These are phyloP conservation scores for Globisporangium spiculum DNA, from an alignment of 352 stramenopile genomes.

Conservation along the genomic window DNA sequence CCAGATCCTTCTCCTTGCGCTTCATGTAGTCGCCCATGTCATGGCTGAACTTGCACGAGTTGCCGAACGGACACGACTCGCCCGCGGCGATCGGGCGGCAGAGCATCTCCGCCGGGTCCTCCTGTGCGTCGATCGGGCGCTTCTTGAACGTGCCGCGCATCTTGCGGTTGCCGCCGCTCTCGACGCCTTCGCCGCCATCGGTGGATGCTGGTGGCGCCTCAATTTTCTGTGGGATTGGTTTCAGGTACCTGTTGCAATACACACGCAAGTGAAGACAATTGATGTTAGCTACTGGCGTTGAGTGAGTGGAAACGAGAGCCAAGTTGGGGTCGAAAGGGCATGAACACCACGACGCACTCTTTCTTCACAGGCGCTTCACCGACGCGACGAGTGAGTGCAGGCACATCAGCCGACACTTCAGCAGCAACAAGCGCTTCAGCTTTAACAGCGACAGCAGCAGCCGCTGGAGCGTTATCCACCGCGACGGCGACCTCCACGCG, in stretches of 20 bases:
- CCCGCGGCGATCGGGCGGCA: conserved; percentile 66
- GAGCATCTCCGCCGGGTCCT: conserved; percentile 62
- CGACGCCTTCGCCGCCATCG: conserved; percentile 10
- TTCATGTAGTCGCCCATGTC: conserved; percentile 83
- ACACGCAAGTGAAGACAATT: no score
- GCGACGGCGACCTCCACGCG: not conserved
- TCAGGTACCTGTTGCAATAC: conserved; percentile 50
- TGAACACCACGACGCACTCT: conserved; percentile 27
- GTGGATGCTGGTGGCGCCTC: not conserved
- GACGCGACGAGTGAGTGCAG: conserved; percentile 2
- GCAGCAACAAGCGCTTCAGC: not conserved
- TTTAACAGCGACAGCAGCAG: not conserved
- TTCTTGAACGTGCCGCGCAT: conserved; percentile 82
- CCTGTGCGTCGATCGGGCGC: conserved; percentile 58
- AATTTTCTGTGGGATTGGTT: conserved; percentile 35
- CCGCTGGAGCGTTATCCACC: not conserved
- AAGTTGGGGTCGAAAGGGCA: not conserved
- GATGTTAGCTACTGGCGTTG: not conserved
- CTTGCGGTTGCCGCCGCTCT: conserved; percentile 20
- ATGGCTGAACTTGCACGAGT: conserved; percentile 87
- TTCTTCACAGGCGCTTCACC: conserved; percentile 47
- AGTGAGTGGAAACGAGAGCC: not conserved
- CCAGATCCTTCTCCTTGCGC: conserved; percentile 82
- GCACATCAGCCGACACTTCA: not conserved
- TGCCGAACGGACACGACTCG: conserved; percentile 62